A percentile compares a stretch with the other conserved stretches of the same genome.
phyloP scores from a whole-genome alignment of 371 early-diverging fungal species.

The Pancytospora philotis region DNA sequence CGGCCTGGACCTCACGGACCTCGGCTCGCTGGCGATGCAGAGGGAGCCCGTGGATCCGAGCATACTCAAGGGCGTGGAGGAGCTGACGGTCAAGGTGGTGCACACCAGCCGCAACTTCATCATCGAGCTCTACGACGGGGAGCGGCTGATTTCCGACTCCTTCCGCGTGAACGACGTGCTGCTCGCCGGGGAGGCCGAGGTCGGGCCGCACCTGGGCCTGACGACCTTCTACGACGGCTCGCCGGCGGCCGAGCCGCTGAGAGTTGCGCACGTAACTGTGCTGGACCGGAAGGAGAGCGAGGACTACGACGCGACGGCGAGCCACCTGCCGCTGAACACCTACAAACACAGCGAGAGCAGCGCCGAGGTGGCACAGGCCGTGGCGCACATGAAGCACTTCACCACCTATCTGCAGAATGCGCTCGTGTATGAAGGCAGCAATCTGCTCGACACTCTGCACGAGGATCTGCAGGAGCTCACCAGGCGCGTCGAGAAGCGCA shows the following conservation, averaged over 20 bases:
- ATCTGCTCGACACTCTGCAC: conserved; percentile 8
- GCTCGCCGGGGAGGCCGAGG: not conserved
- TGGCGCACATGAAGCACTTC: not conserved
- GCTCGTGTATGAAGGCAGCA: not conserved
- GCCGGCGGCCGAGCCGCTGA: not conserved
- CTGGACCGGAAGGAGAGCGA: not conserved
- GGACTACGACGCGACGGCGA: conserved; percentile 12
- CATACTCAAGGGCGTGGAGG: conserved; percentile 49
- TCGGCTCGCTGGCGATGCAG: conserved; percentile 37
- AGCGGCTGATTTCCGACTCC: conserved; percentile 55
- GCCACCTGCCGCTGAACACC: not conserved
- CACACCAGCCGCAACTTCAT: conserved; percentile 59
- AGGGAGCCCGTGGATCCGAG: conserved; percentile 52
- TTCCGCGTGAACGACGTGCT: conserved; percentile 40
- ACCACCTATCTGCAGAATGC: not conserved
- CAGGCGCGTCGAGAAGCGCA: not conserved
- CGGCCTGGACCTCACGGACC: conserved; percentile 40
- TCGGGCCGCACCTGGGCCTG: conserved; percentile 1
- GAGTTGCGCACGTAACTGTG: not conserved
- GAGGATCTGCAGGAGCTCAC: not conserved
- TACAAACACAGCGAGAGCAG: not conserved
- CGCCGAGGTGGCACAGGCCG: not conserved
- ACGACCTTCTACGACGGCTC: conserved; percentile 4
- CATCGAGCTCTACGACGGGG: conserved; percentile 58
- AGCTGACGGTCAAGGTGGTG: conserved; percentile 57